phyloP scores from a whole-genome alignment of 225 moss, liverwort and hornwort genomes.

The Bryum argenteum region DNA sequence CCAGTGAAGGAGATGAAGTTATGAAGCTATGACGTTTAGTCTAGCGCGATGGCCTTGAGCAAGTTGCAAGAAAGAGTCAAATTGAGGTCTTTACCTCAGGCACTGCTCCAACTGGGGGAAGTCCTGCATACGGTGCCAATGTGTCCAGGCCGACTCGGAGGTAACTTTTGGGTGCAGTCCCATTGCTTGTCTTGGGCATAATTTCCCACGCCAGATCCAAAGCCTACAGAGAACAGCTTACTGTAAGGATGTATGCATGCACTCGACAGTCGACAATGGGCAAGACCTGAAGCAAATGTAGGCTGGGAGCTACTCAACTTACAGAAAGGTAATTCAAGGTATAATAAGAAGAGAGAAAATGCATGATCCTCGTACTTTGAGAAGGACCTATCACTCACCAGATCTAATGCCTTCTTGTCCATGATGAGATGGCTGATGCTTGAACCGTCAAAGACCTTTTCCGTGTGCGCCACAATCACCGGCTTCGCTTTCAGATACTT shows the following conservation, averaged over 20 bases:
- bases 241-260: background rate
- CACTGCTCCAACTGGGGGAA: slow-evolving; percentile 80
- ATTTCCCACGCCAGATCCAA: slow-evolving; percentile 61
- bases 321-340: background rate
- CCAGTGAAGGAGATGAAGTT: background rate
- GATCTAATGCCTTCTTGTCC: slow-evolving; percentile 40
- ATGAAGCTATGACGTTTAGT: background rate
- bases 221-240: slow-evolving; percentile 37
- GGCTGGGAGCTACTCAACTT: background rate
- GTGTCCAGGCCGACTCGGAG: slow-evolving; percentile 68
- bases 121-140: slow-evolving; percentile 68
- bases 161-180: slow-evolving; percentile 50
- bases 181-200: slow-evolving; percentile 62
- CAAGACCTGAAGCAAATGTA: slow-evolving; percentile 2
- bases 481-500: slow-evolving; percentile 32
- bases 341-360: background rate
- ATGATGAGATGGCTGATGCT: slow-evolving; percentile 53
- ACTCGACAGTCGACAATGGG: background rate
- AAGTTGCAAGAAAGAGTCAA: background rate
- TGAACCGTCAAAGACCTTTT: slow-evolving; percentile 67
- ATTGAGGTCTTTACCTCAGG: slow-evolving; percentile 51
- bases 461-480: slow-evolving; percentile 58
- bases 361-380: background rate
- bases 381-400: slow-evolving; percentile 33
- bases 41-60: background rate